phyloP scores from a whole-genome alignment of 306 rosid genomes.

The Pterocarpus santalinus region DNA sequence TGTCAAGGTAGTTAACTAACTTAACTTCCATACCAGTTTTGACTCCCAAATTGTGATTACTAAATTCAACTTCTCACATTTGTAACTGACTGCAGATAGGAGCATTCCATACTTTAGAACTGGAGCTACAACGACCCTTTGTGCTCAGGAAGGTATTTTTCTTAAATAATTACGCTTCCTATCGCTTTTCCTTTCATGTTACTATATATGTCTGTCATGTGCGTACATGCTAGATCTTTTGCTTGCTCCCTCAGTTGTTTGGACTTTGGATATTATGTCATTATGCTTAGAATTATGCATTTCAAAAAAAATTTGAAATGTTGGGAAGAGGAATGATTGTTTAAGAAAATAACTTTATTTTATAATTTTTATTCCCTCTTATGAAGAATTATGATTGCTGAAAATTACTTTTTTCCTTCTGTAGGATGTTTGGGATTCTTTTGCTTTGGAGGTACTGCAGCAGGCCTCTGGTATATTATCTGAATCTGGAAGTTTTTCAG shows the following conservation, averaged over 20 bases:
- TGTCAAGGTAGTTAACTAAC: conserved; percentile 72
- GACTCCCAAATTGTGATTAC: not conserved
- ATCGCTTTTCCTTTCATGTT: conserved; percentile 30
- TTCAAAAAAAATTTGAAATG: not conserved
- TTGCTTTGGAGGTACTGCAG: conserved; percentile 80
- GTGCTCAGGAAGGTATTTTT: conserved; percentile 81
- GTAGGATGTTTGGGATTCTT: conserved; percentile 92
- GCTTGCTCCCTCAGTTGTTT: conserved; percentile 19
- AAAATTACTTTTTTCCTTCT: conserved; percentile 35
- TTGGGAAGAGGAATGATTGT: not conserved
- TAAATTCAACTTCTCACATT: conserved; percentile 34
- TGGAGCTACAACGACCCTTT: conserved; percentile 94
- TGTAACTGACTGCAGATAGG: conserved; percentile 71
- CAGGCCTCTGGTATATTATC: conserved; percentile 83
- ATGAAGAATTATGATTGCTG: conserved; percentile 8
- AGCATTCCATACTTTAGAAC: conserved; percentile 93
- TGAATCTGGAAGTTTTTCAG: conserved; percentile 11
- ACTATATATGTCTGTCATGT: conserved; percentile 2
- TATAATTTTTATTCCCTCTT: not conserved
- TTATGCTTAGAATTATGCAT: not conserved
- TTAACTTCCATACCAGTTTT: conserved; percentile 19
- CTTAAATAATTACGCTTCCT: conserved; percentile 9
- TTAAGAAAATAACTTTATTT: not conserved
- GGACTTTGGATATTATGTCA: not conserved
- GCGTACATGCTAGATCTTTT: conserved; percentile 7